These are phyloP conservation scores for Colletotrichum zoysiae DNA, from an alignment of 2,329 filamentous ascomycete genomes.

Conservation along the genomic window DNA sequence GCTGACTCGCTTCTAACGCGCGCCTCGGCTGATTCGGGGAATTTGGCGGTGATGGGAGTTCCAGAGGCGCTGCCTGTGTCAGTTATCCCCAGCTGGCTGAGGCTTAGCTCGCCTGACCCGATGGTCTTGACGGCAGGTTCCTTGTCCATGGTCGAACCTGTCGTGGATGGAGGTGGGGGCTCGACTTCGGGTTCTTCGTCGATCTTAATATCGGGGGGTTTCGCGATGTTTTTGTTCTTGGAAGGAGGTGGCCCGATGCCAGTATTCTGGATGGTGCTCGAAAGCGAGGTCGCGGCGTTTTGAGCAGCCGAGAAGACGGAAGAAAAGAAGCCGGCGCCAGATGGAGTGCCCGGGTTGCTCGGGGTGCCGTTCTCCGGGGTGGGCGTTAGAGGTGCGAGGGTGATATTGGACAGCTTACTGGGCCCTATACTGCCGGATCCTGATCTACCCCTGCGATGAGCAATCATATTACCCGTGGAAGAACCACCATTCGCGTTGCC, in stretches of 20 bases:
- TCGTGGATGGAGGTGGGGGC: conserved; percentile 47
- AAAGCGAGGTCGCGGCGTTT: conserved; percentile 84
- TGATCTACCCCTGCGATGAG: conserved; percentile 70
- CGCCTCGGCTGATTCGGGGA: conserved; percentile 62
- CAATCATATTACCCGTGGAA: conserved; percentile 78
- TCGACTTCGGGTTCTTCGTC: conserved; percentile 59
- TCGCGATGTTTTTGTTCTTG: conserved; percentile 54
- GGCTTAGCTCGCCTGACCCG: conserved; percentile 87
- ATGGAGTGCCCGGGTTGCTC: conserved; percentile 58
- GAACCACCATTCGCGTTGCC: conserved; percentile 67
- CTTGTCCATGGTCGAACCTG: conserved; percentile 58
- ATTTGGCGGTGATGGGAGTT: conserved; percentile 69
- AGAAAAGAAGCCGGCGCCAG: conserved; percentile 86
- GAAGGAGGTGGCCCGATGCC: conserved; percentile 59
- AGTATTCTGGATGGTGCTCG: conserved; percentile 79
- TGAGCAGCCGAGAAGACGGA: conserved; percentile 93
- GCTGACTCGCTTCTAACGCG: conserved; percentile 70
- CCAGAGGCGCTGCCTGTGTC: conserved; percentile 68
- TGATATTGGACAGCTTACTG: conserved; percentile 88
- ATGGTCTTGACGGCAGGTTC: conserved; percentile 89
- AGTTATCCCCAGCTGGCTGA: conserved; percentile 87
- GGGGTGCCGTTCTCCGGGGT: conserved; percentile 74
- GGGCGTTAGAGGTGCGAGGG: conserved; percentile 79
- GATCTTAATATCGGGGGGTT: conserved; percentile 50
- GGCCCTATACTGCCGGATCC: conserved; percentile 71